Evolutionary conservation across 148 eudicot species (phyloP).

Genomic region (Nepenthes gracilis): DNA sequence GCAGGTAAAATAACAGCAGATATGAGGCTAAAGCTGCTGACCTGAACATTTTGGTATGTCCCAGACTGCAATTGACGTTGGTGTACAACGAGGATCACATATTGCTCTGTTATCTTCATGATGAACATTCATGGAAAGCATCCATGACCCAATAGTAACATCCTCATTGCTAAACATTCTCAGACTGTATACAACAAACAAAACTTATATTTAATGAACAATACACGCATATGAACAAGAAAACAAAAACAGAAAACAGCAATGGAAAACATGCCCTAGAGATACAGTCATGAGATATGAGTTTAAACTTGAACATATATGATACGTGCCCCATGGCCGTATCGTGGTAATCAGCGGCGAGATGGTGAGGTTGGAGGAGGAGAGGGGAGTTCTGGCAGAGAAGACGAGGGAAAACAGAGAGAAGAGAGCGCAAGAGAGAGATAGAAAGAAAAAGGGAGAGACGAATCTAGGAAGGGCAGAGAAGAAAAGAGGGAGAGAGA

Average conservation of each 20-base stretch:
- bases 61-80: slow-evolving; percentile 68
- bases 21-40: slow-evolving; percentile 6
- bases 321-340: too few relatives aligned
- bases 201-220: not conserved
- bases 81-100: slow-evolving; percentile 50
- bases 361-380: too few relatives aligned
- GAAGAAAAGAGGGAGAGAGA: too few relatives aligned
- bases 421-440: too few relatives aligned
- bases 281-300: too few relatives aligned
- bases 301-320: too few relatives aligned
- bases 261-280: too few relatives aligned
- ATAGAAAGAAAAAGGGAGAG: too few relatives aligned
- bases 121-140: slow-evolving; percentile 65
- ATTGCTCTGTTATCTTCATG: slow-evolving; percentile 57
- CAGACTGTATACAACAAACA: slow-evolving; percentile 24
- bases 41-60: slow-evolving; percentile 77
- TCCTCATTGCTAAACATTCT: slow-evolving; percentile 73
- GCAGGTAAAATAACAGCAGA: not conserved
- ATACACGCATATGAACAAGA: not conserved
- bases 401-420: too few relatives aligned
- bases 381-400: too few relatives aligned
- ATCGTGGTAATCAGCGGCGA: too few relatives aligned
- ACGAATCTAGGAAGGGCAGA: too few relatives aligned
- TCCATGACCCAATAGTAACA: slow-evolving; percentile 72
- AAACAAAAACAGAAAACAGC: not conserved